phyloP scores from a whole-genome alignment of 805 yeast species.

The Candida schatavii region DNA sequence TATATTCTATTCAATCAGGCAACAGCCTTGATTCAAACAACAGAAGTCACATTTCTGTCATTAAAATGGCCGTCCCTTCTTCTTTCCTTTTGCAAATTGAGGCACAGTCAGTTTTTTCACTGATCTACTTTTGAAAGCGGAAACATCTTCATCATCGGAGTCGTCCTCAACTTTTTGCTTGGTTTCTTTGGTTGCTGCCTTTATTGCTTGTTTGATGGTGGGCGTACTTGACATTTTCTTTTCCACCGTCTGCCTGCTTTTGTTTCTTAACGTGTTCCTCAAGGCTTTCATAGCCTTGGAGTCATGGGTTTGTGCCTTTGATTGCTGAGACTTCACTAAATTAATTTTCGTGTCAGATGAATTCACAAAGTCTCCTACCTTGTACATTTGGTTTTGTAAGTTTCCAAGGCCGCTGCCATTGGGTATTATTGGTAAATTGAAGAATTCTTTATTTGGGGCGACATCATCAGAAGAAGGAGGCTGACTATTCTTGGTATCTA shows the following conservation, averaged over 20 bases:
- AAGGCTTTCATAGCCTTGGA: conserved; percentile 38
- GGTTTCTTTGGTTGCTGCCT: conserved; percentile 1
- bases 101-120: conserved; percentile 12
- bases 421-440: conserved; percentile 34
- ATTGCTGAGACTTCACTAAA: conserved; percentile 1
- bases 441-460: conserved; percentile 15
- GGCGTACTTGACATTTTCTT: conserved; percentile 10
- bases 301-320: not conserved
- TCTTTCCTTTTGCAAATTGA: conserved; percentile 8
- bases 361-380: conserved; percentile 28
- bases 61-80: conserved; percentile 13
- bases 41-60: too few species aligned
- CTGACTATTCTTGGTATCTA: conserved; percentile 19
- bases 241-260: conserved; percentile 16
- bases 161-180: conserved; percentile 6
- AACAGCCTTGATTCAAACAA: too few species aligned
- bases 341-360: conserved; percentile 7
- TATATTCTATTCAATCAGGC: too few species aligned
- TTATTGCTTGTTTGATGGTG: conserved; percentile 5
- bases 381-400: conserved; percentile 13
- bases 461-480: too few species aligned
- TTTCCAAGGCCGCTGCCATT: conserved; percentile 28
- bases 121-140: conserved; percentile 8
- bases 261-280: conserved; percentile 33
- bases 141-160: conserved; percentile 14